Evolutionary conservation across 345 rosid species (phyloP), one percentile per base, ranked within the genome.

Genomic region (Eutrema heterophyllum): DNA sequence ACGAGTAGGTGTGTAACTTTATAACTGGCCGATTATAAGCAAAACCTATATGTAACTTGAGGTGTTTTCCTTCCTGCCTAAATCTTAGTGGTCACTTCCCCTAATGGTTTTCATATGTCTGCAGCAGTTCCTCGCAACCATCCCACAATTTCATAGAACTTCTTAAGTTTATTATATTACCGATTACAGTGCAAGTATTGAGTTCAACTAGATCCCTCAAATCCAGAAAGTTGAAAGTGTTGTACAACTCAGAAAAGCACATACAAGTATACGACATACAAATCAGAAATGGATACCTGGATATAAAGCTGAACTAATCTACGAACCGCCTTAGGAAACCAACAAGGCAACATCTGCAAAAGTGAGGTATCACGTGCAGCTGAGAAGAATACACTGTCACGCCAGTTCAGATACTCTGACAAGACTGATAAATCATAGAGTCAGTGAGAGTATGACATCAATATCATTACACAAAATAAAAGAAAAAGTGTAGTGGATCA

Each of bases 301-400:
- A 85, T 86, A 84, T 87, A 90, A 81, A 92, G 93, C 82, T 95
- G 99, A 76, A 95, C 79, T 78, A 95, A 80, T 75, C 97, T 86
- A 71, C 97, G 86, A 56, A 92, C 91, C 48, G 89, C 79, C 84
- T 88, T 95, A 10, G 99, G 99, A 70, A 95, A 92, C 99, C 99
- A 88, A 81, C 87, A 92, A 50, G 99, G 97, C 79, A 95, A 77
- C 92, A 95, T 95, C 81, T 95, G 97, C 44, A 88, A 79, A 58
- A 95, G 93, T 44, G 99, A 95, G 78, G 99, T 86, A 82, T 95
- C 97, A 78, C 82, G 91, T 48, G 83, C 86, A 53, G 91, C 56
- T 80, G 97, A 95, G 84, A 85, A 95, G 87, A 95, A 95, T 70
- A 95, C 80, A 63, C 77, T 84, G 77, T 92, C 97, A 35, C 97